Percentiles rank a stretch among this genome's conserved stretches.
Conservation (phyloP, 2,329 filamentous ascomycete species). For the Lachnellula hyalina region DNA sequence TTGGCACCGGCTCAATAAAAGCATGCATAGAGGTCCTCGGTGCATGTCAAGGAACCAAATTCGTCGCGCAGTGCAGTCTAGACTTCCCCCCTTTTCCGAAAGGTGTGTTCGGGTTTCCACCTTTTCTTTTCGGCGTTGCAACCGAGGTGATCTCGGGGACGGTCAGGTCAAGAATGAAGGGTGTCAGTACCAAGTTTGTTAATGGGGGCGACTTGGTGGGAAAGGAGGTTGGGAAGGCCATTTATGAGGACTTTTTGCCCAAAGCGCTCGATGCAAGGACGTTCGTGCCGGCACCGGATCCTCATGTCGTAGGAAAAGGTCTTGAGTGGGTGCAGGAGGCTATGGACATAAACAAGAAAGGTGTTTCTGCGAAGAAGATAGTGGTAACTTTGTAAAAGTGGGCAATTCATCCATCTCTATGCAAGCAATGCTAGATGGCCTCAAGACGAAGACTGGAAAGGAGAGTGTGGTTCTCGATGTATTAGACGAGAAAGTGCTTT, state of each 20-base stretch:
- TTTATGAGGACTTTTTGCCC: constrained; percentile 36
- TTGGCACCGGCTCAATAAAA: not conserved
- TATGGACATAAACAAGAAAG: constrained; percentile 27
- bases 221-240: constrained; percentile 15
- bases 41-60: not conserved
- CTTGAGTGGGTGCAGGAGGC: constrained; percentile 37
- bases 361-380: constrained; percentile 6
- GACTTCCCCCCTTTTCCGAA: not conserved
- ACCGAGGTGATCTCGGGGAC: not conserved
- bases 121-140: not conserved
- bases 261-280: constrained; percentile 33
- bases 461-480: not conserved
- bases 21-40: not conserved
- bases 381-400: not conserved
- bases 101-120: not conserved
- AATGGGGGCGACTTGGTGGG: constrained; percentile 1
- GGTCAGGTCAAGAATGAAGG: not conserved
- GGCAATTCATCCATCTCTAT: too few species aligned
- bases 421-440: too few species aligned
- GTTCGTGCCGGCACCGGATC: constrained; percentile 36
- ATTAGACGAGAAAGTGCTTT: not conserved
- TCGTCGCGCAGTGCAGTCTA: not conserved
- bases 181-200: constrained; percentile 5
- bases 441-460: not conserved
- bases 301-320: constrained; percentile 37